Base-by-base conservation (phyloP, 2,329 filamentous ascomycete species). In the Pseudogymnoascus sp. region DNA sequence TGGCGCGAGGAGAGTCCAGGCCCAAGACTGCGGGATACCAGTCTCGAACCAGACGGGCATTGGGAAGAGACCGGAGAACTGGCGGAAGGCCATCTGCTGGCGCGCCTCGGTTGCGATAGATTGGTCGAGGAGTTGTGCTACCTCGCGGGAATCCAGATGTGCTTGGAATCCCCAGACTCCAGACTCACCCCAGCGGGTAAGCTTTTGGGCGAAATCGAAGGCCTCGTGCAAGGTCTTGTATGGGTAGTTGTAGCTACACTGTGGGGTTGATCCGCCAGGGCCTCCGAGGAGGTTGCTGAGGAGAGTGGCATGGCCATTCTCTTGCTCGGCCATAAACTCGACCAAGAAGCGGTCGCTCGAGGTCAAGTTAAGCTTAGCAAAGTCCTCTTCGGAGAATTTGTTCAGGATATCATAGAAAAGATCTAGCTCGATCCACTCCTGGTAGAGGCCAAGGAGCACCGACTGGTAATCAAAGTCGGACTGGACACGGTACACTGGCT, bases 381-480 rank as follows among this genome's bases (percentile, higher is more conserved):
- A 94, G 14, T 94, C 87, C 33, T 82, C 78, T 0, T 78, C 82
- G 1, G 83, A 84, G 73, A 90, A 94, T 0, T 78, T 82, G 0
- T 82, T 83, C 2, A 94, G 79, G 12, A 87, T 89, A 70, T 88
- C 85, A 72, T 89, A 85, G 80, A 94, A 94, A 12, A 91, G 79
- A 70, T 94, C 90, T 1, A 94, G 79, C 74, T 94, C 89, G 60
- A 93, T 91, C 82, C 84, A 94, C 73, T 94, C 90, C 68, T 91
- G 87, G 70, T 93, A 92, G 0, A 93, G 77, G 11, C 82, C 88
- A 11, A 94, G 77, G 30, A 94, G 79, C 57, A 70, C 62, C 0
- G 88, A 91, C 71, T 93, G 81, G 71, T 87, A 94, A 72, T 94
- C 90, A 69, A 91, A 94, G 69, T 95, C 90, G 65, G 86, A 90